Evolutionary conservation across 345 rosid genomes (phyloP).

Genomic region (Isatis tinctoria): DNA sequence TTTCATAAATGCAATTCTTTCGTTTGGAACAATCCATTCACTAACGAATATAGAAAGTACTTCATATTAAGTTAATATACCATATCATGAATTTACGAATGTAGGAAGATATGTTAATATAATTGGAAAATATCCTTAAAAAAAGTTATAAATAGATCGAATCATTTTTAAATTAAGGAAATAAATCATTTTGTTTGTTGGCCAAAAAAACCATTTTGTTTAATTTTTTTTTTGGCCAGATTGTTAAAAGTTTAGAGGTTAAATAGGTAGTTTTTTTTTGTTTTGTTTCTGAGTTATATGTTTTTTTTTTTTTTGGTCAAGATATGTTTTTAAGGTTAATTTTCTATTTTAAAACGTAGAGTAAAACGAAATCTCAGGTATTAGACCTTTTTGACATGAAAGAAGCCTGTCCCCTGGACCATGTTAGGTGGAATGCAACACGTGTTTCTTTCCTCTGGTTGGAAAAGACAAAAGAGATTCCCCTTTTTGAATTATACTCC

Average conservation of each 20-base stretch:
- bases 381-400: not conserved
- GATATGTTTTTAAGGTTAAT: not conserved
- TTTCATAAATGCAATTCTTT: no score
- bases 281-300: not conserved
- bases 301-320: no score
- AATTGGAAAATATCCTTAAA: not conserved
- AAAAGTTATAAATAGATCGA: not conserved
- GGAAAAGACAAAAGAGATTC: constrained; percentile 9
- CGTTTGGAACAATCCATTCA: not conserved
- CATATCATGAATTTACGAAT: not conserved
- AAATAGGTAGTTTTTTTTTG: not conserved
- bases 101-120: not conserved
- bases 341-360: not conserved
- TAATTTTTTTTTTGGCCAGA: not conserved
- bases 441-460: constrained; percentile 1
- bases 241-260: not conserved
- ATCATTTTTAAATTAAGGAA: not conserved
- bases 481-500: not conserved
- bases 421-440: constrained; percentile 21
- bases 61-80: not conserved
- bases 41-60: not conserved
- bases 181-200: not conserved
- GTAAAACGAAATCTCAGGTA: not conserved
- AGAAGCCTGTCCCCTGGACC: not conserved
- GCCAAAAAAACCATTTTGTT: not conserved